Evolutionary conservation across 2,329 filamentous ascomycete genomes (phyloP), one percentile per base, ranked within the genome.

Genomic region (Penicillium sp.): DNA sequence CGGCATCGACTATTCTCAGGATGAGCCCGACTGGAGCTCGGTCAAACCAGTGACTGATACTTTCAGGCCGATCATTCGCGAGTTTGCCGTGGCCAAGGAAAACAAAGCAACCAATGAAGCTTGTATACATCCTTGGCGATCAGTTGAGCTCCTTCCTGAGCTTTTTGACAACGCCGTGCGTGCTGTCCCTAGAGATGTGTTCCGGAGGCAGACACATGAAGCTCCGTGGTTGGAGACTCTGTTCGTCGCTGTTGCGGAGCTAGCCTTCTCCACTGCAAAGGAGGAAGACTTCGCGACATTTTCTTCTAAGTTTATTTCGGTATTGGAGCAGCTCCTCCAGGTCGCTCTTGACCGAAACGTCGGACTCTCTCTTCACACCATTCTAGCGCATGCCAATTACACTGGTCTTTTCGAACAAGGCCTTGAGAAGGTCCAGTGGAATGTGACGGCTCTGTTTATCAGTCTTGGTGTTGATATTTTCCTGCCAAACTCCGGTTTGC

Each of bases 171-270:
- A 74, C 49, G 72, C 74, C 3, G 69, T 72, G 22, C 68, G 72
- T 32, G 72, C 71, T 32, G 65, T 76, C 15, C 71, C 70, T 17
- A 64, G 71, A 49, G 66, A 71, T 49, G 68, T 69, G 10, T 72
- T 72, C 40, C 65, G 66, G 39, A 64, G 69, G 33, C 69, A 73
- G 55, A 68, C 68, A 7, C 61, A 69, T 22, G 76, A 78, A 58
- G 70, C 70, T 34, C 64, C 69, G 13, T 78, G 75, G 75, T 58
- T 79, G 43, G 74, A 76, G 57, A 68, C 67, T 3, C 61, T 76
- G n/a, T 77, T 77, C 48, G 66, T 69, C 22, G 64, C 64, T 28
- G 62, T 75, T 38, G 64, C 68, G 7, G 67, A 73, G 49, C 57
- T 69, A 37, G 65, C 67, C 9, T 72, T 64, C 39, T 70, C 64